Evolutionary conservation across 2,329 filamentous ascomycete species (phyloP), one percentile per base, ranked within the genome.

Genomic region (Colletotrichum acutatum): DNA sequence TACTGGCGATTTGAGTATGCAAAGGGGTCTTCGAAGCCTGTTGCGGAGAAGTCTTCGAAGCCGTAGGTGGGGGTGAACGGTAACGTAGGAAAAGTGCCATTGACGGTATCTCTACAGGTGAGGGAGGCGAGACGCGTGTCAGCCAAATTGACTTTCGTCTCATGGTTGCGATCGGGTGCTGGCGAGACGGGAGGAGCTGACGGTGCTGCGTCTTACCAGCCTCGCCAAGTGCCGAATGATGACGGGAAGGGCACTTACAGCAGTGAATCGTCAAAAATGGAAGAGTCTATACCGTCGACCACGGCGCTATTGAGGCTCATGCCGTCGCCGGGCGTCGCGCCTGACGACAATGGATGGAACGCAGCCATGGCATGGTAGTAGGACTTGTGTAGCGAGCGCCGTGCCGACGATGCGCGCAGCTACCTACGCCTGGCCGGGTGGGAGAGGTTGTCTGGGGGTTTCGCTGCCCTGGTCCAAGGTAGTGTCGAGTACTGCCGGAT

Each of bases 1-100:
- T 86, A 88, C 19, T 85, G 83, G 53, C 85, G 83, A 32, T 83
- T 81, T 11, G 88, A 86, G 79, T 90, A 90, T 74, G 88, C 87
- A 77, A 92, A 92, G 49, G 90, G 90, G 77, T 92, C 90, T 79
- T 92, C 90, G 78, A 92, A 92, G 7, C 90, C 91, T n/a, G 71
- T 24, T 52, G 86, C 87, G 62, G 89, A 87, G 76, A 90, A 89
- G 75, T 85, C 83, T 65, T 91, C 89, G 76, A 92, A 87, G 75
- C 92, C 90, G 82, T 91, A 92, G 5, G 86, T 84, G 3, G 88
- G 87, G 3, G 88, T 88, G 72, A 91, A 92, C 4, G 89, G 86
- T 52, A 88, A 78, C 5, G 82, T 77, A 53, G 84, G 81, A 19
- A 88, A 78, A 64, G 75, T 78, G 46, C 83, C 79, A 74, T 85